phyloP scores from a whole-genome alignment of 139 green algal species.

The Closterium sp. region DNA sequence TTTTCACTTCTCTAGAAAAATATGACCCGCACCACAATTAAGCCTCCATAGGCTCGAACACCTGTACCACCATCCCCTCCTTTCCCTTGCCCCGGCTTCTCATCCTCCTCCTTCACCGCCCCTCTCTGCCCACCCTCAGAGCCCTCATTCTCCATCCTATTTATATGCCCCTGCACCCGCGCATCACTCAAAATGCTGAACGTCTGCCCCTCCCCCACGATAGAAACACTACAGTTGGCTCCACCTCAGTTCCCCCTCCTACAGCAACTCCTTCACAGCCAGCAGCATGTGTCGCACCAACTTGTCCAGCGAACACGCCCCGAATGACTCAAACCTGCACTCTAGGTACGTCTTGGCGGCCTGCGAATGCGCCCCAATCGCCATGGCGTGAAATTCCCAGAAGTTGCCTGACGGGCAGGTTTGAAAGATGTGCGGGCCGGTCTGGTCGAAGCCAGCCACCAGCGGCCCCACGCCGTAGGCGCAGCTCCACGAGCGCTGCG shows the following conservation, averaged over 20 bases:
- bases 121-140: not conserved
- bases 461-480: conserved; percentile 94
- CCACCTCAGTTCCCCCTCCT: conserved; percentile 83
- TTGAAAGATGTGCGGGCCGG: conserved; percentile 76
- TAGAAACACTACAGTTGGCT: conserved; percentile 74
- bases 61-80: not conserved
- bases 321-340: conserved; percentile 86
- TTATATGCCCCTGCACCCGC: conserved; percentile 63
- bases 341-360: conserved; percentile 96
- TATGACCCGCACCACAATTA: too few species aligned
- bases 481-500: conserved; percentile 87
- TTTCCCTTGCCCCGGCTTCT: not conserved
- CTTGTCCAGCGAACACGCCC: conserved; percentile 67
- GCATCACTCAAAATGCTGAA: conserved; percentile 87
- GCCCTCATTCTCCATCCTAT: conserved; percentile 52
- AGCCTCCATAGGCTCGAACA: not conserved
- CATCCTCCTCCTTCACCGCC: not conserved
- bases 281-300: conserved; percentile 74
- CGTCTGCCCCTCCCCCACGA: conserved; percentile 74
- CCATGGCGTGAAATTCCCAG: conserved; percentile 96
- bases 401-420: conserved; percentile 93
- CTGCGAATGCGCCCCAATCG: conserved; percentile 91
- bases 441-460: conserved; percentile 78
- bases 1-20: too few species aligned
- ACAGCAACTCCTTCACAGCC: conserved; percentile 49